Evolutionary conservation across 768 basidiomycete genomes (phyloP), one percentile per base, ranked within the genome.

Genomic region (Panaeolus cyanescens): DNA sequence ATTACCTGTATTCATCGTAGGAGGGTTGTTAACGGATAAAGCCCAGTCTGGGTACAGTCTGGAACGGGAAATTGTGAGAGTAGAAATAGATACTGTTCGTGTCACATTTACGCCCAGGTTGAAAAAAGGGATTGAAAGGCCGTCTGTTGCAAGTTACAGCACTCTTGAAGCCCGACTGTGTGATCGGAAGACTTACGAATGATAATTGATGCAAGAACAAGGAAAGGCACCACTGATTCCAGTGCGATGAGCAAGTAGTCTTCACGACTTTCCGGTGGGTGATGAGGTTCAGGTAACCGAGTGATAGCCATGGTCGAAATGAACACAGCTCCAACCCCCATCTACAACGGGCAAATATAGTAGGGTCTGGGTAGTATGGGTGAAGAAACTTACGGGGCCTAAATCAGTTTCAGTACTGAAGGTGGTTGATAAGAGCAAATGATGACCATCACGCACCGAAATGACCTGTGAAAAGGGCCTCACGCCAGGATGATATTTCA

Each of bases 321-420:
- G 72, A 98, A 99, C 45, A 98, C 80, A 5, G 96, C 91, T 0
- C 90, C 88, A 22, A 97, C 95, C 56, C 96, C 96, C 92, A 97
- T 95, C 81, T 94, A 74, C 30, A 3, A 55, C 30, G n/a, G n/a
- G n/a, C n/a, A n/a, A n/a, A n/a, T n/a, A n/a, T n/a, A n/a, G n/a
- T 31, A 32, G 17, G 45, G 15, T 17, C 39, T 61, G 40, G 64
- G 33, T 32, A 17, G 6, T 40, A 19, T 37, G 10, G 20, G 15
- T 15, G 4, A 32, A 31, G 25, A n/a, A 22, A 54, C 85, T 67
- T 63, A 86, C 86, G 56, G 87, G 86, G 42, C 86, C 86, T 86
- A 58, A 60, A 54, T 4, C 25, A 56, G 37, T 32, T 42, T 22
- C 32, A 32, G 61, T 19, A 65, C 31, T 4, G 32, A 53, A 55